Conservation (phyloP, 768 basidiomycete genomes). For the Rhodocollybia butyracea region DNA sequence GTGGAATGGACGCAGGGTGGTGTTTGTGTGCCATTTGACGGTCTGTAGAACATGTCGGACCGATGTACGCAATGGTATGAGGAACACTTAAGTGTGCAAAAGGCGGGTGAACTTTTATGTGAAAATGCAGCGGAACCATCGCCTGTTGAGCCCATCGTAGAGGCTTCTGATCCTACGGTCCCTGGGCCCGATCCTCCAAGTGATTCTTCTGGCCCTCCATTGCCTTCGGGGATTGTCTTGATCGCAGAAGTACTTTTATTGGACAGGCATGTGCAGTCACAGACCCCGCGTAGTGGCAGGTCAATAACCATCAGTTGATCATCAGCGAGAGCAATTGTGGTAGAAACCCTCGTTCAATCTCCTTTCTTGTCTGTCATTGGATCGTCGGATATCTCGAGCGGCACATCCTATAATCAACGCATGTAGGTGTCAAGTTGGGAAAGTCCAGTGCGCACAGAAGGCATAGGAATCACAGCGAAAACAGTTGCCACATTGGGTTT, state of each 20-base stretch:
- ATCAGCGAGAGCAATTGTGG: background rate
- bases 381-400: slow-evolving; percentile 69
- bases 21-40: slow-evolving; percentile 88
- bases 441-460: slow-evolving; percentile 45
- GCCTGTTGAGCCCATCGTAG: slow-evolving; percentile 3
- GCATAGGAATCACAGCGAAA: background rate
- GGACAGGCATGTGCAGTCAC: slow-evolving; percentile 82
- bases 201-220: slow-evolving; percentile 2
- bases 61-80: slow-evolving; percentile 68
- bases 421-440: slow-evolving; percentile 72
- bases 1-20: slow-evolving; percentile 73
- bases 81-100: slow-evolving; percentile 56
- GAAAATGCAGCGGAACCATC: slow-evolving; percentile 37
- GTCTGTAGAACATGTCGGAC: slow-evolving; percentile 73
- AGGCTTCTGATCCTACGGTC: slow-evolving; percentile 22
- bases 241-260: slow-evolving; percentile 83
- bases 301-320: background rate
- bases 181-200: background rate
- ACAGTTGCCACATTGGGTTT: slow-evolving; percentile 47
- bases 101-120: slow-evolving; percentile 50
- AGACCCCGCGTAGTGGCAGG: slow-evolving; percentile 32
- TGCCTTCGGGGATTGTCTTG: slow-evolving; percentile 73
- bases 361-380: slow-evolving; percentile 63
- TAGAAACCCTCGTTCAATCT: slow-evolving; percentile 56
- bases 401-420: slow-evolving; percentile 81